Evolutionary conservation across 768 basidiomycete genomes (phyloP).

Genomic region (Termitomyces sp.): DNA sequence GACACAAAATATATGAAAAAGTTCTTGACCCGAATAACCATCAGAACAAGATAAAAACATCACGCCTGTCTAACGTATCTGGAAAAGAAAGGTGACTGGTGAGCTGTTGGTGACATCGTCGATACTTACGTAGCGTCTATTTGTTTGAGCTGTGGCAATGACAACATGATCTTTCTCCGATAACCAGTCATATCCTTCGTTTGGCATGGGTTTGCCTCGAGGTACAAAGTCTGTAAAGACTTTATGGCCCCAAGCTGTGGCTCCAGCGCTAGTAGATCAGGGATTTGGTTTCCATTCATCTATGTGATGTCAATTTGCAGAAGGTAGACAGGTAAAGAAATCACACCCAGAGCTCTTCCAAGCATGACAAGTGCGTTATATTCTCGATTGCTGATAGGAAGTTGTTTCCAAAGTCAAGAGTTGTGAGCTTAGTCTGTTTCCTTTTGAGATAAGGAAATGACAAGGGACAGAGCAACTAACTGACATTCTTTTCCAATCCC

Average conservation of each 20-base stretch:
- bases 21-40: background rate
- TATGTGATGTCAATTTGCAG: constrained; percentile 22
- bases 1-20: background rate
- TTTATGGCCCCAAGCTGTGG: constrained; percentile 54
- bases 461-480: constrained; percentile 14
- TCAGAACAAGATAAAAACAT: background rate
- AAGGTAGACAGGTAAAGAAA: constrained; percentile 15
- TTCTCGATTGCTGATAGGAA: constrained; percentile 77
- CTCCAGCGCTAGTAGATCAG: constrained; percentile 63
- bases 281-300: constrained; percentile 87
- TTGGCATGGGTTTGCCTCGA: constrained; percentile 95
- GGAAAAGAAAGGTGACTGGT: background rate
- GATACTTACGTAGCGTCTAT: constrained; percentile 90
- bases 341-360: constrained; percentile 96
- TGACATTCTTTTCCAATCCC: constrained; percentile 80
- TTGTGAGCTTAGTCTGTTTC: constrained; percentile 59
- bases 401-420: constrained; percentile 86
- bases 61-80: constrained; percentile 14
- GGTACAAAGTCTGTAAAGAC: constrained; percentile 82
- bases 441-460: background rate
- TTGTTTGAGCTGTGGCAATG: constrained; percentile 85
- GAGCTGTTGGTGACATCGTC: background rate
- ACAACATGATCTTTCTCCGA: constrained; percentile 83
- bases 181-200: constrained; percentile 70
- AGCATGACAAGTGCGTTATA: constrained; percentile 61